phyloP scores from a whole-genome alignment of 2,329 filamentous ascomycete genomes.

The Aspergillus nomiae region DNA sequence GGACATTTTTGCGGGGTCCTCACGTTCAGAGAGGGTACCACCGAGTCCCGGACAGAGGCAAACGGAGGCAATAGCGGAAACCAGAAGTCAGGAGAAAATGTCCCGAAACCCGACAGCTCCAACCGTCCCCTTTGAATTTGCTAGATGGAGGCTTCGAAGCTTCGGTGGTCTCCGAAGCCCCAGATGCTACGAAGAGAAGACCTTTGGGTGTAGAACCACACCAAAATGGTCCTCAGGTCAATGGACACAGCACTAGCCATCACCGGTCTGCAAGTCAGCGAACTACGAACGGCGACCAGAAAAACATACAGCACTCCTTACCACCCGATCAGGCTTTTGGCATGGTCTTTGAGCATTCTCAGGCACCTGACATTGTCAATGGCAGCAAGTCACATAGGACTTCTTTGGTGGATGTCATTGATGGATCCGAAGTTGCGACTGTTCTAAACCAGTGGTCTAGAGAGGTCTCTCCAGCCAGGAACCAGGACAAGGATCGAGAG shows the following conservation, averaged over 20 bases:
- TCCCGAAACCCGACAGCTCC: not conserved
- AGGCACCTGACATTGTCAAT: conserved; percentile 11
- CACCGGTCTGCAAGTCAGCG: conserved; percentile 4
- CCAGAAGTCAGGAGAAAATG: not conserved
- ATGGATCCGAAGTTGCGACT: conserved; percentile 27
- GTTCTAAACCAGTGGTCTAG: conserved; percentile 26
- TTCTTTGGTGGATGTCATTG: conserved; percentile 33
- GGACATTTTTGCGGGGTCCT: not conserved
- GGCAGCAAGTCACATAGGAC: conserved; percentile 18
- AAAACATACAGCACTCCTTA: conserved; percentile 16
- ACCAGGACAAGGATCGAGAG: conserved; percentile 29
- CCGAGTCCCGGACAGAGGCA: no score
- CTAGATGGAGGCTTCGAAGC: not conserved
- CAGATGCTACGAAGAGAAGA: not conserved
- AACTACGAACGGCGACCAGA: conserved; percentile 13
- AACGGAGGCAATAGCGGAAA: not conserved
- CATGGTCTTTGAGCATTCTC: conserved; percentile 21
- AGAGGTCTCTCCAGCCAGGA: conserved; percentile 24
- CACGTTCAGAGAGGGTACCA: not conserved
- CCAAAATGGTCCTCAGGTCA: conserved; percentile 1
- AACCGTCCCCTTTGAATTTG: not conserved
- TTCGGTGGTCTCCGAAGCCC: not conserved
- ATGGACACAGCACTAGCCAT: conserved; percentile 1
- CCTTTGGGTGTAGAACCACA: not conserved
- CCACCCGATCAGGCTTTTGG: conserved; percentile 22